Evolutionary conservation across 148 eudicot species (phyloP), one percentile per base, ranked within the genome.

Genomic region (Pouteria glomerata): DNA sequence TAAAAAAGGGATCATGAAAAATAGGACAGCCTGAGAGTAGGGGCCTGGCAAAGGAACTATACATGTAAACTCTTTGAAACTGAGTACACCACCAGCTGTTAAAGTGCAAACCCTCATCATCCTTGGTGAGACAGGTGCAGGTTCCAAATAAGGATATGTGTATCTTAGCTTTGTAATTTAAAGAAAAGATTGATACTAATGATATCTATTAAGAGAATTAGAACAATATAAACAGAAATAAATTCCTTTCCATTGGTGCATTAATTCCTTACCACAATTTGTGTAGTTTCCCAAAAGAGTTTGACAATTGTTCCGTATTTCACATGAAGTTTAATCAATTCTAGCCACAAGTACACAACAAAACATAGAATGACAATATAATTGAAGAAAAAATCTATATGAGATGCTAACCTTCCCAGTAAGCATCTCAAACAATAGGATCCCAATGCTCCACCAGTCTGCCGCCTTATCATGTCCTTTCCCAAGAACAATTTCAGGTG

Each of bases 381-480:
- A n/a, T n/a, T n/a, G n/a, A n/a, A n/a, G n/a, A n/a, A n/a, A n/a
- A n/a, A n/a, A n/a, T n/a, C n/a, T n/a, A n/a, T 26, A 23, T 51
- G 27, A 52, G 6, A 42, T 23, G 24, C 74, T 77, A 51, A 90
- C 98, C 92, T 88, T 83, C 39, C 98, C 98, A 53, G 98, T 88
- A 50, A 93, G 89, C 98, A 93, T 90, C 88, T 93, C 98, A 76
- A 83, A 90, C 74, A 90, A 73, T 52, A 93, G 75, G 67, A 93
- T 74, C 63, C 98, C 96, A 67, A 93, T 88, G 80, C 98, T 93
- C 98, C 98, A 93, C 98, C 98, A 90, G 74, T 93, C 96, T 7
- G 96, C 96, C 74, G 92, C 92, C 80, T 88, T 88, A 70, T 93
- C 89, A 72, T 93, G 96, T 47, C 96, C 96, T 83, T 90, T 93